phyloP scores from a whole-genome alignment of 208 protist species.

The Wallacemonas sp. region DNA sequence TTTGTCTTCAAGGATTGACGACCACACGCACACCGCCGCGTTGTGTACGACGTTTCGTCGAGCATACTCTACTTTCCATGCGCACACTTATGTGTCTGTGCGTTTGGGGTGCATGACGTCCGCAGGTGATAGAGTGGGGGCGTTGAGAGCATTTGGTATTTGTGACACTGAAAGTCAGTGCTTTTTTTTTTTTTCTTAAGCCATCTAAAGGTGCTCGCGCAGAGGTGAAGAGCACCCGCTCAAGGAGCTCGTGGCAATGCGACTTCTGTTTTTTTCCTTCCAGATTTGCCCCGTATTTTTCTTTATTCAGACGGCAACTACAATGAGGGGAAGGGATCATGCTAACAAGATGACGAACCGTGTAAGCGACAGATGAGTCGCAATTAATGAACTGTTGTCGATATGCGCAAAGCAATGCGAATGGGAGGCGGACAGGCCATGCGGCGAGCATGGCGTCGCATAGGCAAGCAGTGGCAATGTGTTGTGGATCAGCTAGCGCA shows the following conservation, averaged over 20 bases:
- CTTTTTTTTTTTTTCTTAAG: constrained; percentile 1
- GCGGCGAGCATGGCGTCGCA: too few species aligned
- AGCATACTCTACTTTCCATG: not conserved
- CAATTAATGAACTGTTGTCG: constrained; percentile 14
- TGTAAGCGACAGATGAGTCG: not conserved
- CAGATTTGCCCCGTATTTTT: not conserved
- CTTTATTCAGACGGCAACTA: not conserved
- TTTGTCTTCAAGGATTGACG: constrained; percentile 53
- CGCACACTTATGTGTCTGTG: constrained; percentile 8
- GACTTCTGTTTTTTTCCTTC: not conserved
- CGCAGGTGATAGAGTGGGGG: too few species aligned
- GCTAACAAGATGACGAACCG: constrained; percentile 4
- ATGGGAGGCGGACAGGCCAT: too few species aligned
- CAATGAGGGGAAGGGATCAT: not conserved
- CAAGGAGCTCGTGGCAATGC: too few species aligned
- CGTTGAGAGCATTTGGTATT: too few species aligned
- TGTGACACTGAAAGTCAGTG: not conserved
- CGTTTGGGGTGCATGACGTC: not conserved
- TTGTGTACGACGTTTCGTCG: not conserved
- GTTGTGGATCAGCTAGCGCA: too few species aligned
- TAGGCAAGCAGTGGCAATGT: too few species aligned
- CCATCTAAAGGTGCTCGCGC: too few species aligned
- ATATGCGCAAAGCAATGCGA: too few species aligned
- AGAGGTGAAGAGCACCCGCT: too few species aligned
- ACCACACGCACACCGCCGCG: not conserved